phyloP scores from a whole-genome alignment of 495 filamentous ascomycete genomes.

The Lineolata rhizophorae region DNA sequence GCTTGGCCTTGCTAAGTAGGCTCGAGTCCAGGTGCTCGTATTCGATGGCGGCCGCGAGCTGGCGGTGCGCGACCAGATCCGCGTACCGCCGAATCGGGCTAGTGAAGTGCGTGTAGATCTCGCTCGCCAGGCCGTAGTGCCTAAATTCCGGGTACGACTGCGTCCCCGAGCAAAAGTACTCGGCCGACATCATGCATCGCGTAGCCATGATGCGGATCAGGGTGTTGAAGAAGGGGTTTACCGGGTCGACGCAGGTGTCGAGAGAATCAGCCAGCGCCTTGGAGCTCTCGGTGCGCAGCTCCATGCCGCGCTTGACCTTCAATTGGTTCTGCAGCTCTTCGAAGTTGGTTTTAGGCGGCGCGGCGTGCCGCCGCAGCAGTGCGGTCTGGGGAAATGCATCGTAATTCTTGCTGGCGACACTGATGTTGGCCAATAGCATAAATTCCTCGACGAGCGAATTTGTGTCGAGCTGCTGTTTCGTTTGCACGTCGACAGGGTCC shows the following conservation, averaged over 20 bases:
- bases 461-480: constrained; percentile 79
- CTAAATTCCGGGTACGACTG: constrained; percentile 84
- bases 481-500: constrained; percentile 89
- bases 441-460: constrained; percentile 97
- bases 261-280: constrained; percentile 79
- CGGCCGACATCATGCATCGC: constrained; percentile 95
- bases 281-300: constrained; percentile 62
- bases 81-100: constrained; percentile 93
- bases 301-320: constrained; percentile 57
- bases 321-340: constrained; percentile 82
- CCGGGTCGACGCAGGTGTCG: constrained; percentile 55
- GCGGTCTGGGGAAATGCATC: constrained; percentile 85
- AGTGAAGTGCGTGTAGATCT: constrained; percentile 98
- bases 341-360: constrained; percentile 87
- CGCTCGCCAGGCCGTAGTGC: constrained; percentile 84
- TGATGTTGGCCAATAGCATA: constrained; percentile 96
- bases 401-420: constrained; percentile 72
- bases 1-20: constrained; percentile 51
- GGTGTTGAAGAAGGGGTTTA: constrained; percentile 97
- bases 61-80: constrained; percentile 79
- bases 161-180: constrained; percentile 90
- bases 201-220: constrained; percentile 92
- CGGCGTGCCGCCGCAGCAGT: constrained; percentile 72
- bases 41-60: constrained; percentile 83
- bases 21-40: constrained; percentile 68